Evolutionary conservation across 345 rosid species (phyloP).

Genomic region (Salix brachista): DNA sequence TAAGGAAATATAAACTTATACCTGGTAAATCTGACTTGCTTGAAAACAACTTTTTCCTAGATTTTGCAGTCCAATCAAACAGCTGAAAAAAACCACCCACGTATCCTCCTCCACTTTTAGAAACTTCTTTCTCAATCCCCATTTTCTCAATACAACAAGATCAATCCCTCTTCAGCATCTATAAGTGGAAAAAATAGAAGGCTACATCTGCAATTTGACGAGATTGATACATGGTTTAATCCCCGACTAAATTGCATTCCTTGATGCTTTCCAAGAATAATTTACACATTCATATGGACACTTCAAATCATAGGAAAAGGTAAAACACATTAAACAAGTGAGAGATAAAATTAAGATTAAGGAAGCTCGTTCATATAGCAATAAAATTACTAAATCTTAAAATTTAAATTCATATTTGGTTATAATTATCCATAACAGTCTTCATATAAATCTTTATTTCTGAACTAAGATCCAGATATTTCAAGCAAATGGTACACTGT

Average conservation of each 20-base stretch:
- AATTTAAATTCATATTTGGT: too few relatives aligned
- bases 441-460: not conserved
- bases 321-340: not conserved
- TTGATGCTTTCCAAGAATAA: not conserved
- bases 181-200: conserved; percentile 5
- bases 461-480: not conserved
- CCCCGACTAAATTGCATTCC: not conserved
- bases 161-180: conserved; percentile 9
- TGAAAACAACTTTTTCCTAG: conserved; percentile 87
- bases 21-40: conserved; percentile 70
- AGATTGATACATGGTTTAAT: conserved; percentile 12
- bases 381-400: not conserved
- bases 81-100: conserved; percentile 78
- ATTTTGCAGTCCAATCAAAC: conserved; percentile 95
- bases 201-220: conserved; percentile 25
- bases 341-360: not conserved
- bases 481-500: not conserved
- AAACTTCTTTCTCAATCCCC: conserved; percentile 62
- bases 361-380: not conserved
- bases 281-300: not conserved
- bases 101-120: conserved; percentile 63
- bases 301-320: not conserved
- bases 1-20: conserved; percentile 12
- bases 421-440: not conserved
- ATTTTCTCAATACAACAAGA: conserved; percentile 24